Base-by-base conservation (phyloP, 2,329 filamentous ascomycete genomes). In the Erysiphe pulchra region DNA sequence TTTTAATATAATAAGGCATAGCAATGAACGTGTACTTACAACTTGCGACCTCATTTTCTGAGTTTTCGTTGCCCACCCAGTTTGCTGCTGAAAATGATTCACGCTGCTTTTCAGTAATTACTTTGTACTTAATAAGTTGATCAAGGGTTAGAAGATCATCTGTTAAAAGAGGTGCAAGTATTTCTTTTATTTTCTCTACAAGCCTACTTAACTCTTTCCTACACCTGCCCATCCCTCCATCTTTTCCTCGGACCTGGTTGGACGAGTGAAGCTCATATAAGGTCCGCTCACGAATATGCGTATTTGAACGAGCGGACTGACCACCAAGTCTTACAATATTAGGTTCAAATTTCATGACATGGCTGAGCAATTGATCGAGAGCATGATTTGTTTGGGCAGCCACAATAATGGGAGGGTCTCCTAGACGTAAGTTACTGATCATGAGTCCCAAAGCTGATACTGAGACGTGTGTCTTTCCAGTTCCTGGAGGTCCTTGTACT, bases 301-400 rank as follows among this genome's bases (percentile, higher is more conserved):
- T 61, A 48, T 81, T 77, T 5, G 50, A 49, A 42, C 52, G 53
- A n/a, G 52, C 52, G 14, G 46, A 52, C 45, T 55, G 46, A 8
- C 56, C 53, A 10, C 65, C 62, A 10, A 82, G 61, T 9, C 77
- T 70, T 43, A 78, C 62, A 47, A 85, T 75, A 1, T 72, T 67
- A 0, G 62, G 59, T 52, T 79, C 75, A 51, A 78, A 79, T 6
- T 42, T 39, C 11, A 53, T 31, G 14, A 59, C 49, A 40, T 58
- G 54, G 32, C 55, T 56, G 0, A 93, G 64, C 0, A 94, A 65
- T 56, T 93, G 85, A 53, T 94, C 85, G 0, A 93, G 63, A 0
- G 85, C 85, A 59, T 93, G 84, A 48, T 94, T 94, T 0, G 85
- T 94, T 54, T 93, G 84, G 8, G 83, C 84, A 0, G 84, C 71